Evolutionary conservation across 192 early-diverging fungal genomes (phyloP).

Genomic region (Cladochytrium replicatum): DNA sequence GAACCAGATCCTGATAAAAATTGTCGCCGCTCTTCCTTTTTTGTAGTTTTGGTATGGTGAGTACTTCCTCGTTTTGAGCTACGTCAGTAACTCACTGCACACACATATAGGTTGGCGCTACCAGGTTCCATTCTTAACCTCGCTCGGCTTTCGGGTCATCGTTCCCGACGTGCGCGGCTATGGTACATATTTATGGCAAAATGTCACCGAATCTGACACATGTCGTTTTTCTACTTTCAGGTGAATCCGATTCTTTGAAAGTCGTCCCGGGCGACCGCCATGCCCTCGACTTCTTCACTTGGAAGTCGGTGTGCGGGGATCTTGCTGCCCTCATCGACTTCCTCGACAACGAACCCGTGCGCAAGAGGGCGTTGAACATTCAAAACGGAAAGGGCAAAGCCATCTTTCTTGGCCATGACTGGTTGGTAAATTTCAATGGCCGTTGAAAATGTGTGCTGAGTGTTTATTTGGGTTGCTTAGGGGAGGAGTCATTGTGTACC

Average conservation of each 20-base stretch:
- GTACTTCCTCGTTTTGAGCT: too few species aligned
- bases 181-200: too few species aligned
- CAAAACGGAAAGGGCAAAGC: constrained; percentile 27
- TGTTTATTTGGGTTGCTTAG: constrained; percentile 21
- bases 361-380: too few species aligned
- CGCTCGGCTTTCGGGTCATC: constrained; percentile 22
- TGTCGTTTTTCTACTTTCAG: neutral
- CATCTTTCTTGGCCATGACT: constrained; percentile 58
- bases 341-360: constrained; percentile 30
- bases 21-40: constrained; percentile 6
- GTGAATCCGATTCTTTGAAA: constrained; percentile 28
- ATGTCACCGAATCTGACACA: neutral
- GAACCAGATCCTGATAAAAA: constrained; percentile 1
- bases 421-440: constrained; percentile 10
- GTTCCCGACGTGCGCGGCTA: constrained; percentile 27
- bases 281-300: constrained; percentile 27
- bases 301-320: constrained; percentile 40
- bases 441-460: neutral
- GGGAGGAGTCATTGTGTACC: constrained; percentile 37
- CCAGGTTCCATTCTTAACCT: constrained; percentile 17
- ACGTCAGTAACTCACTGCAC: too few species aligned
- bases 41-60: too few species aligned
- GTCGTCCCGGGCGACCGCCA: constrained; percentile 12
- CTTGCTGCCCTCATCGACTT: constrained; percentile 48
- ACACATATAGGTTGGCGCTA: constrained; percentile 29